A percentile compares a stretch with the other conserved stretches of the same genome.
phyloP scores from a whole-genome alignment of 139 green algal genomes.

The Chlamydomonas sp. region DNA sequence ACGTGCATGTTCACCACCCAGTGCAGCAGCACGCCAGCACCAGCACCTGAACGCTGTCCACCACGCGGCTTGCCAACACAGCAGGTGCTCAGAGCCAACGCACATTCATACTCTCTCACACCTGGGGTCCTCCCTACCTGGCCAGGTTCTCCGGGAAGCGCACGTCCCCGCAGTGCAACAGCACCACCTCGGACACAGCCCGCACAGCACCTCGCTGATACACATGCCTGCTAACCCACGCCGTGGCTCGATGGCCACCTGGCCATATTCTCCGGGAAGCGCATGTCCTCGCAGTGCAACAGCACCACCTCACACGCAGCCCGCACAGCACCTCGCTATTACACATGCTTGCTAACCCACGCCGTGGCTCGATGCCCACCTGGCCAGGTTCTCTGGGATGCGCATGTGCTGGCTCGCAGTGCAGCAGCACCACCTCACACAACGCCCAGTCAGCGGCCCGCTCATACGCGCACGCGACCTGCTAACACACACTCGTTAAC shows the following conservation, averaged over 20 bases:
- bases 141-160: slow-evolving; percentile 69
- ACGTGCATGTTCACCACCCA: too few species aligned
- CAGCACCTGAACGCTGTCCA: too few species aligned
- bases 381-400: slow-evolving; percentile 68
- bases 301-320: slow-evolving; percentile 73
- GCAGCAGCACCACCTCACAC: slow-evolving; percentile 76
- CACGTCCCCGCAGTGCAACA: slow-evolving; percentile 84
- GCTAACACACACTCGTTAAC: too few species aligned
- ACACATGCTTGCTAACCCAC: too few species aligned
- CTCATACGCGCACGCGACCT: too few species aligned
- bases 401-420: slow-evolving; percentile 83
- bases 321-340: slow-evolving; percentile 42
- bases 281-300: slow-evolving; percentile 84
- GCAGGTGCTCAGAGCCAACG: background rate
- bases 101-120: background rate
- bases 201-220: slow-evolving; percentile 29
- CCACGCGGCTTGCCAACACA: too few species aligned
- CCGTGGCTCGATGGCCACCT: background rate
- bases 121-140: background rate
- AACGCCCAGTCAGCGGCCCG: slow-evolving; percentile 50
- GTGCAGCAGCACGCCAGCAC: too few species aligned
- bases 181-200: slow-evolving; percentile 68
- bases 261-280: slow-evolving; percentile 69
- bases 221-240: background rate
- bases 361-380: too few species aligned